Evolutionary conservation across 371 early-diverging fungal genomes (phyloP).

Genomic region (Blyttiomyces sp.): DNA sequence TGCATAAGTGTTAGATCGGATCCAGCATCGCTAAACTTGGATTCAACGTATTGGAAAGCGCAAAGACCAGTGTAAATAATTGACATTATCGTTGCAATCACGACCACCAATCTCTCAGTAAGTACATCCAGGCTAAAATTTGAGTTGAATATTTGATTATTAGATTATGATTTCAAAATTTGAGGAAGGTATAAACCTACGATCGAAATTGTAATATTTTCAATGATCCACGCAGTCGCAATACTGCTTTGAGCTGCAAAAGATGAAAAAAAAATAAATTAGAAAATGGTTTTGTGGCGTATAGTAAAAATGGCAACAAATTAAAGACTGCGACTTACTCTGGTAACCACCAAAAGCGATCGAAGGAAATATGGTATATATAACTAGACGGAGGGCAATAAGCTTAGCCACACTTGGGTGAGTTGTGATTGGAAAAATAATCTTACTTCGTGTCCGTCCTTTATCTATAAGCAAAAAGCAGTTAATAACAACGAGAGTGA

Average conservation of each 20-base stretch:
- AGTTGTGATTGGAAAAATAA: too few relatives aligned
- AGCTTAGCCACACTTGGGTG: too few relatives aligned
- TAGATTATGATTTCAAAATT: constrained; percentile 2
- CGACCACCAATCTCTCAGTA: constrained; percentile 55
- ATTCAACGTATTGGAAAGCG: constrained; percentile 67
- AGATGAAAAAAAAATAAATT: too few relatives aligned
- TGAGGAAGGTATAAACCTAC: too few relatives aligned
- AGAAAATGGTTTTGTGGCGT: too few relatives aligned
- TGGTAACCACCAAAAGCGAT: constrained; percentile 16
- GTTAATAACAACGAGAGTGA: too few relatives aligned
- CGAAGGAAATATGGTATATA: constrained; percentile 44
- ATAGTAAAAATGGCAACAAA: background rate
- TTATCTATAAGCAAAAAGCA: background rate
- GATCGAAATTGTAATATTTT: too few relatives aligned
- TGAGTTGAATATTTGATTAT: too few relatives aligned
- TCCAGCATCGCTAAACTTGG: constrained; percentile 43
- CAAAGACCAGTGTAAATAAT: constrained; percentile 69
- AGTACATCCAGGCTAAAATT: constrained; percentile 32
- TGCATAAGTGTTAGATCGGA: background rate
- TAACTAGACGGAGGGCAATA: constrained; percentile 3
- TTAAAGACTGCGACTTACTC: too few relatives aligned
- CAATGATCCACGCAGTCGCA: constrained; percentile 24
- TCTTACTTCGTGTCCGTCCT: background rate
- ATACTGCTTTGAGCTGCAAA: constrained; percentile 28
- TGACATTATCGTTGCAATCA: constrained; percentile 59